phyloP scores from a whole-genome alignment of 306 rosid genomes.

The Fragaria iinumae region DNA sequence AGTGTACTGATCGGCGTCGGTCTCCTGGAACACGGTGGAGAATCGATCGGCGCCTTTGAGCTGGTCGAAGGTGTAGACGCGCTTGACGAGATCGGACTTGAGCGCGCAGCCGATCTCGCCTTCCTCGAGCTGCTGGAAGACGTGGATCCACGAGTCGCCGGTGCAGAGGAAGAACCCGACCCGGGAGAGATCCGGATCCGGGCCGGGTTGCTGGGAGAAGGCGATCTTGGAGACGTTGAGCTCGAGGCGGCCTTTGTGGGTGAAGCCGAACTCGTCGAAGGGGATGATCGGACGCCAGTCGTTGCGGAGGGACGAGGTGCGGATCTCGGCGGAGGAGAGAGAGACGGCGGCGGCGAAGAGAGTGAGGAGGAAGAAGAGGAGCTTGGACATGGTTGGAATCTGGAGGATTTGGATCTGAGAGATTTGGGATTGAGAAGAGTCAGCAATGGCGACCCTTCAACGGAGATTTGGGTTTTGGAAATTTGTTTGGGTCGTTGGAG shows the following conservation, averaged over 20 bases:
- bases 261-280: constrained; percentile 84
- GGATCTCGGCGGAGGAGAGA: constrained; percentile 64
- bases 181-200: constrained; percentile 50
- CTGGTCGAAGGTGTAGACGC: constrained; percentile 48
- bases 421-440: not conserved
- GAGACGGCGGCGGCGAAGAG: constrained; percentile 24
- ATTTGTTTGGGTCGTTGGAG: constrained; percentile 9
- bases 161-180: constrained; percentile 88
- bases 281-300: constrained; percentile 63
- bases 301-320: constrained; percentile 42
- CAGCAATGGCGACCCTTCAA: constrained; percentile 1
- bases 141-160: constrained; percentile 72
- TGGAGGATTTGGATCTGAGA: not conserved
- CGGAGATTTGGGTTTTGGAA: not conserved
- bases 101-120: constrained; percentile 65
- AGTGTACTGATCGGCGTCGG: constrained; percentile 77
- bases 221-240: constrained; percentile 56
- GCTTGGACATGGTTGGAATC: not conserved
- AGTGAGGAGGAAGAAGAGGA: constrained; percentile 22
- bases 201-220: constrained; percentile 39
- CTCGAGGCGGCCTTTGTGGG: constrained; percentile 74
- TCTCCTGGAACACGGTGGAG: constrained; percentile 33
- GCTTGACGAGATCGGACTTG: constrained; percentile 56
- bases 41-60: constrained; percentile 31
- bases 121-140: constrained; percentile 68